Evolutionary conservation across 371 early-diverging fungal genomes (phyloP).

Genomic region (Apophysomyces elegans): DNA sequence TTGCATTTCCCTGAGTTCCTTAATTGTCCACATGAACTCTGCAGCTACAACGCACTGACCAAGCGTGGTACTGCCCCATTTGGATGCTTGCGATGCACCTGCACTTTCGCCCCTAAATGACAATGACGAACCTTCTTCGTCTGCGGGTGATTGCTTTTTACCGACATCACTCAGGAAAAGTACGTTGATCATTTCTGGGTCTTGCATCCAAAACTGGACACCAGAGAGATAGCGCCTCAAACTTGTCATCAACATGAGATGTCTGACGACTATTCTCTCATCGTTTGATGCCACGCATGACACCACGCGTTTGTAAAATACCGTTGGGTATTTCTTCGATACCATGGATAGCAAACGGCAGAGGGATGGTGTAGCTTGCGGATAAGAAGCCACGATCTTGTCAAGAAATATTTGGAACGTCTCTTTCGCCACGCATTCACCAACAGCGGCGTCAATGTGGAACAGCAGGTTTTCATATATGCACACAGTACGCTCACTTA

Average conservation of each 20-base stretch:
- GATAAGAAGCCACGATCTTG: conserved; percentile 29
- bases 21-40: conserved; percentile 64
- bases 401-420: conserved; percentile 42
- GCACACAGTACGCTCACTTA: conserved; percentile 22
- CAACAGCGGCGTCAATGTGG: conserved; percentile 29
- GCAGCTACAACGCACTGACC: conserved; percentile 64
- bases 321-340: conserved; percentile 38
- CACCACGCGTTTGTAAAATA: conserved; percentile 62
- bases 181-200: conserved; percentile 67
- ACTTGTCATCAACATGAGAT: conserved; percentile 50
- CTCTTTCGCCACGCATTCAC: conserved; percentile 35
- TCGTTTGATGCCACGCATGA: conserved; percentile 66
- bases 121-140: background rate
- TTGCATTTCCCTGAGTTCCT: conserved; percentile 45
- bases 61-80: conserved; percentile 65
- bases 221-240: conserved; percentile 56
- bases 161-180: conserved; percentile 64
- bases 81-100: conserved; percentile 7
- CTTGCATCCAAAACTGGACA: conserved; percentile 70
- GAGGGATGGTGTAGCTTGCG: conserved; percentile 33
- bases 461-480: conserved; percentile 40
- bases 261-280: conserved; percentile 47
- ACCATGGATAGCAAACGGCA: conserved; percentile 46
- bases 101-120: background rate
- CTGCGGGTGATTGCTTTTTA: conserved; percentile 5